Evolutionary conservation across 805 yeast species (phyloP).

Genomic region (Tetrapisispora taiwanensis): DNA sequence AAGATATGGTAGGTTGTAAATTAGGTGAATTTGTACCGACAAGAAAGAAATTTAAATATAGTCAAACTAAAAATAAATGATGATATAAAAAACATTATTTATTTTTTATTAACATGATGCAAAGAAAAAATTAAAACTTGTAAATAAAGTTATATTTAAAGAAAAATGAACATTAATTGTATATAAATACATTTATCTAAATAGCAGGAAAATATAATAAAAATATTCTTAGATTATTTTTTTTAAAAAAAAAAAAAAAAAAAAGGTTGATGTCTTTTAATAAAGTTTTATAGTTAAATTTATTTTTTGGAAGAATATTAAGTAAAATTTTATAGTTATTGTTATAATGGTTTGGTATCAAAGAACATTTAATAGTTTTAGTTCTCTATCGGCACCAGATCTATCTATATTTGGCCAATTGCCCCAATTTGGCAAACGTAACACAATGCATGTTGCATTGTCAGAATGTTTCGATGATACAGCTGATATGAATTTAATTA

Average conservation of each 20-base stretch:
- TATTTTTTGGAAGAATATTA: neutral
- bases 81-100: too few species aligned
- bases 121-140: too few species aligned
- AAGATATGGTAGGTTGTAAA: conserved; percentile 95
- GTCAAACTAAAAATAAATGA: conserved; percentile 56
- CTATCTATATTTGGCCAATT: conserved; percentile 79
- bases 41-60: conserved; percentile 76
- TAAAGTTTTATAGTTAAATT: neutral
- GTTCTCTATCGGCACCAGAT: conserved; percentile 74
- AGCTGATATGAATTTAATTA: conserved; percentile 71
- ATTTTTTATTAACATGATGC: too few species aligned
- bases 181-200: neutral
- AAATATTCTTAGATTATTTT: neutral
- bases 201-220: neutral
- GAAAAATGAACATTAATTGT: neutral
- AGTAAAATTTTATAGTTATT: neutral
- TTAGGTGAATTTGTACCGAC: conserved; percentile 95
- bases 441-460: conserved; percentile 84
- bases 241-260: too few species aligned
- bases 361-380: conserved; percentile 33
- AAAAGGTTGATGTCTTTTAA: neutral
- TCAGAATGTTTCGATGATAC: conserved; percentile 73
- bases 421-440: conserved; percentile 86
- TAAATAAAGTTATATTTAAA: neutral
- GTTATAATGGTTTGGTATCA: neutral